A percentile compares a stretch with the other conserved stretches of the same genome.
Conservation (phyloP, 441 rosid genomes). For the Brassica hybrid region DNA sequence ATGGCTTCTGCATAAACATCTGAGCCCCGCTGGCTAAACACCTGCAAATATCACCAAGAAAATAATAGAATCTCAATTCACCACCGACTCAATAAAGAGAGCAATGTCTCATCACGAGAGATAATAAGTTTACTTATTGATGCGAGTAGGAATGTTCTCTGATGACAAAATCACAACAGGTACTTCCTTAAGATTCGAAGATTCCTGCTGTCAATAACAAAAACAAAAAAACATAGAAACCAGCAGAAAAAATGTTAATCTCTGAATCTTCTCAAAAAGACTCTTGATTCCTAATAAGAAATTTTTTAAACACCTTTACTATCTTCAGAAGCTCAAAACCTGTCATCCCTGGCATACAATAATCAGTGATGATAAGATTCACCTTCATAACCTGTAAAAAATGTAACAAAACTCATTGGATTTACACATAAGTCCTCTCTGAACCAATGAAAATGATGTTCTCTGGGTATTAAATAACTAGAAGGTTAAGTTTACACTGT, state of each 20-base stretch:
- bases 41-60: constrained; percentile 42
- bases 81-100: background rate
- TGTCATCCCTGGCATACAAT: constrained; percentile 95
- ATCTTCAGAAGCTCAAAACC: constrained; percentile 87
- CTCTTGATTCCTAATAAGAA: background rate
- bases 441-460: background rate
- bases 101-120: background rate
- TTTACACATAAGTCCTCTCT: background rate
- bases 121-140: constrained; percentile 58
- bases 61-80: background rate
- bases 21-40: constrained; percentile 90
- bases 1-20: constrained; percentile 90
- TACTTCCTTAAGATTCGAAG: constrained; percentile 66
- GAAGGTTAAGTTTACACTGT: constrained; percentile 25
- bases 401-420: background rate
- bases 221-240: background rate
- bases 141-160: constrained; percentile 74
- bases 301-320: constrained; percentile 58
- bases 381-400: constrained; percentile 63
- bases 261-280: background rate
- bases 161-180: constrained; percentile 92
- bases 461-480: background rate
- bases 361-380: constrained; percentile 80
- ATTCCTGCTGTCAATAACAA: constrained; percentile 55
- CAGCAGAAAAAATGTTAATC: background rate